These are phyloP conservation scores for Hypoxylon cercidicola DNA, from an alignment of 495 filamentous ascomycete genomes.

Conservation along the genomic window DNA sequence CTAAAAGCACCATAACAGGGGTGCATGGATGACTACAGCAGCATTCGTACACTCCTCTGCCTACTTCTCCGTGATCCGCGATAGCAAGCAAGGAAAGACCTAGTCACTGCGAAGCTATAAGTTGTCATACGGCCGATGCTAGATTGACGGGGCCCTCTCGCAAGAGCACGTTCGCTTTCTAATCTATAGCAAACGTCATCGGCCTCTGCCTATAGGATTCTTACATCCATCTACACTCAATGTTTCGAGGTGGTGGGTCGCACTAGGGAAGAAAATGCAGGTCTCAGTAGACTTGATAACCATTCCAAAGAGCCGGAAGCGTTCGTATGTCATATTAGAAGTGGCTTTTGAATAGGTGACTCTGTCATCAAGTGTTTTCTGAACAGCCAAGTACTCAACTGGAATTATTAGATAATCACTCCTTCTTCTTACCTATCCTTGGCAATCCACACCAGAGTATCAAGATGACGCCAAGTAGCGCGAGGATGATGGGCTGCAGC, in stretches of 20 bases:
- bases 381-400: too few relatives aligned
- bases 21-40: neutral
- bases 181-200: conserved; percentile 16
- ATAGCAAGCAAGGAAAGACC: neutral
- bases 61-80: conserved; percentile 10
- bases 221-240: conserved; percentile 24
- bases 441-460: conserved; percentile 61
- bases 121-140: neutral
- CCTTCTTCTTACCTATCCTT: conserved; percentile 40
- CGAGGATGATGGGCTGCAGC: conserved; percentile 79
- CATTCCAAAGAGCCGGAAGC: neutral
- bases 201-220: conserved; percentile 16
- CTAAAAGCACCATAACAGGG: neutral
- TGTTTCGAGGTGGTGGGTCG: neutral
- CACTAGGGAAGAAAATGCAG: neutral
- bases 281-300: neutral
- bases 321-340: too few relatives aligned
- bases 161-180: conserved; percentile 2
- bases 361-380: too few relatives aligned
- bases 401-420: conserved; percentile 14
- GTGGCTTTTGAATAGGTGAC: too few relatives aligned
- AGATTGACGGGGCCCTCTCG: conserved; percentile 6
- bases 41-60: conserved; percentile 10
- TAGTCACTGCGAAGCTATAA: neutral
- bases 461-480: conserved; percentile 68